phyloP scores from a whole-genome alignment of 2,329 filamentous ascomycete genomes.

The Pestalotiopsis sp. region DNA sequence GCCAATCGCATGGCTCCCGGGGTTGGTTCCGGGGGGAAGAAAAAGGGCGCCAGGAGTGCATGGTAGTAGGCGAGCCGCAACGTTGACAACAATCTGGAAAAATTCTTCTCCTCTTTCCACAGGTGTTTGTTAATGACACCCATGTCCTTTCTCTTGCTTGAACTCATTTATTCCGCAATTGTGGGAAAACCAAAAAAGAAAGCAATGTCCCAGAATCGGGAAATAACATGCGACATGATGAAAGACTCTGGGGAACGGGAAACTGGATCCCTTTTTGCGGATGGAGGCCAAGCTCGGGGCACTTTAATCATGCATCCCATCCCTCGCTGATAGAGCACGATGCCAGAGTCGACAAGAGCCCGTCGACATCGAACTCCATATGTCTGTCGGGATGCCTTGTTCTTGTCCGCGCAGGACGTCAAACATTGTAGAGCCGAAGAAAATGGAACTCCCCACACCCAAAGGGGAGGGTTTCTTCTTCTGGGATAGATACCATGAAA shows the following conservation, averaged over 20 bases:
- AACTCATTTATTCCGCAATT: neutral
- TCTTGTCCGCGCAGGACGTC: no score
- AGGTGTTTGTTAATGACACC: neutral
- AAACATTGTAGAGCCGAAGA: no score
- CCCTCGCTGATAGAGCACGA: neutral
- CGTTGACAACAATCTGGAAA: neutral
- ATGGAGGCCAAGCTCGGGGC: neutral
- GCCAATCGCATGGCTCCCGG: neutral
- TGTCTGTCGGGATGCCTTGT: no score
- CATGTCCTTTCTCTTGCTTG: neutral
- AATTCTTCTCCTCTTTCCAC: neutral
- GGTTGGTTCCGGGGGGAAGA: neutral
- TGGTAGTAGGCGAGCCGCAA: neutral
- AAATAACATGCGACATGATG: neutral
- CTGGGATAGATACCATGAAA: neutral
- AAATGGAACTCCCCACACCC: no score
- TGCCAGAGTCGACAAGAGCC: no score
- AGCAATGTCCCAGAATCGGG: neutral
- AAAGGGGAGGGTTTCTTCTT: no score
- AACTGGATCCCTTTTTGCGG: neutral
- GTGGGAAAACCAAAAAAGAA: neutral
- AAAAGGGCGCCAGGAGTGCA: neutral
- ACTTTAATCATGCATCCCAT: neutral
- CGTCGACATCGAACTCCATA: no score
- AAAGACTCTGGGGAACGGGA: neutral